Evolutionary conservation across 2,329 filamentous ascomycete genomes (phyloP), one percentile per base, ranked within the genome.

Genomic region (Aotearoamyces nothofagi): DNA sequence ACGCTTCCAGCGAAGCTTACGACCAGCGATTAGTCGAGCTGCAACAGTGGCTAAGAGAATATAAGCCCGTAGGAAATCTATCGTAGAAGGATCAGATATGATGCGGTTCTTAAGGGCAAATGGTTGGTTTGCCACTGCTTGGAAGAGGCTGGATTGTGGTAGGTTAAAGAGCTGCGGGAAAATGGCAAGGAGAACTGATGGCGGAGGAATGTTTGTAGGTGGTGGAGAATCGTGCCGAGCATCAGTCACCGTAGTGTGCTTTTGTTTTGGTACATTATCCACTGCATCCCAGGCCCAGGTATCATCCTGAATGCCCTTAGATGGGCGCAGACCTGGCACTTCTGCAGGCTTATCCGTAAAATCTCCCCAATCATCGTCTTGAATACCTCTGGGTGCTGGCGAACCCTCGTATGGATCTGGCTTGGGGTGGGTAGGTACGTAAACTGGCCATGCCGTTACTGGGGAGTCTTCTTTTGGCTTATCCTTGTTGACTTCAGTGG

Each of bases 171-270:
- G 56, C 5, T 68, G 59, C 0, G 81, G 72, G 39, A 93, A 83
- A 5, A 83, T 53, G 6, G 79, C 74, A 13, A 96, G 63, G 9
- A 96, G 60, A 12, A 92, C 65, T 1, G 81, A 81, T 1, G 87
- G 87, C 4, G 87, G 87, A 7, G 87, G 87, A 5, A 94, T 73
- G 45, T 93, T 94, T 11, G 74, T 82, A 4, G 84, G 84, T 10
- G 44, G 46, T 20, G 45, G 41, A 22, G 38, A 37, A 14, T 25
- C 15, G 10, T 20, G 16, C 5, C n/a, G 20, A 13, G 20, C 9
- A 15, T 19, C n/a, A 5, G 32, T 30, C 5, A 29, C 23, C 17
- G 33, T 33, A 10, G 29, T 4, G 22, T 23, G 22, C 19, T 20
- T 7, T 17, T 33, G 29, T 9, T 32, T 32, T 13, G 20, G n/a